These are phyloP conservation scores for Buddleja alternifolia DNA, from an alignment of 257 asterid species.

Conservation along the genomic window DNA sequence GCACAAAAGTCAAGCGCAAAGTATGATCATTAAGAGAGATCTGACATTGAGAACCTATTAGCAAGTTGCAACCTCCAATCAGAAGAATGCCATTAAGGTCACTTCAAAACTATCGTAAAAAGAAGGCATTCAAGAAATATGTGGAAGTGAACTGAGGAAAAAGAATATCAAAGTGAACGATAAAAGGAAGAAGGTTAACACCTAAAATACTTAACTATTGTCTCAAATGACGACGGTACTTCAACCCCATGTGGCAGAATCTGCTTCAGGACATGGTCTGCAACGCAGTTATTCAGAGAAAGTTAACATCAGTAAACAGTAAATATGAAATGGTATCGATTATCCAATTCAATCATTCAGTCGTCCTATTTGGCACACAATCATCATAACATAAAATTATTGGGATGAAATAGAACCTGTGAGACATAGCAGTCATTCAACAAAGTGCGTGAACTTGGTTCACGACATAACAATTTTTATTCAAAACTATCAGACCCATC, in stretches of 20 bases:
- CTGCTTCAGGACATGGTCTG: conserved; percentile 91
- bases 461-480: neutral
- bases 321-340: neutral
- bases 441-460: neutral
- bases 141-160: neutral
- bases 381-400: conserved; percentile 1
- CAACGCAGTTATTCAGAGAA: conserved; percentile 33
- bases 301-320: neutral
- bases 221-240: conserved; percentile 95
- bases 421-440: neutral
- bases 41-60: neutral
- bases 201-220: conserved; percentile 83
- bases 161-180: conserved; percentile 3
- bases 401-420: neutral
- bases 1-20: conserved; percentile 39
- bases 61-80: conserved; percentile 20
- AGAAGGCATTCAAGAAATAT: neutral
- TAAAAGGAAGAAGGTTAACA: conserved; percentile 4
- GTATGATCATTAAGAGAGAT: conserved; percentile 31
- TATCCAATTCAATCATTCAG: neutral
- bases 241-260: conserved; percentile 83
- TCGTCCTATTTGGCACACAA: neutral
- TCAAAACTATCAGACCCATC: neutral
- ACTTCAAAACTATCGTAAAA: conserved; percentile 1
- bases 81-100: neutral